Conservation (phyloP, 805 yeast genomes). For the Saturnispora serradocipensis region DNA sequence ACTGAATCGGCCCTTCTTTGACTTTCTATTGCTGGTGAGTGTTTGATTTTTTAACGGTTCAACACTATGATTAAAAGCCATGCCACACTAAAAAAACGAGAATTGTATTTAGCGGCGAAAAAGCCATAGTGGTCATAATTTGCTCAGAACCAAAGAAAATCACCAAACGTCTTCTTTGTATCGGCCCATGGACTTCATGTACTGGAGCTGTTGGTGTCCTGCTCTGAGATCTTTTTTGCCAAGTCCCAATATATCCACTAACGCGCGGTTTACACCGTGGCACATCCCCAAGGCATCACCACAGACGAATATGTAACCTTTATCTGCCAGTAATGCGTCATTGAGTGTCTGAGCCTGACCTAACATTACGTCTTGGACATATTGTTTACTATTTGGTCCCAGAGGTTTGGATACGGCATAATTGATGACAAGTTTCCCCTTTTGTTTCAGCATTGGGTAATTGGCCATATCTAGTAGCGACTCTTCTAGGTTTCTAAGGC, state of each 20-base stretch:
- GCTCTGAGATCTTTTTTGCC: conserved; percentile 45
- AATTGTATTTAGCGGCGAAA: neutral
- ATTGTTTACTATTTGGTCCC: conserved; percentile 42
- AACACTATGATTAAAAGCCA: neutral
- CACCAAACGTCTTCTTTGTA: conserved; percentile 98
- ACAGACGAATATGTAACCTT: conserved; percentile 85
- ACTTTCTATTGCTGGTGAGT: no score
- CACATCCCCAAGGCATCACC: conserved; percentile 93
- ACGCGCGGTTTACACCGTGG: conserved; percentile 67
- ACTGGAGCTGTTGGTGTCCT: conserved; percentile 62
- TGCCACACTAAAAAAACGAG: neutral
- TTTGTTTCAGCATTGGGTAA: conserved; percentile 55
- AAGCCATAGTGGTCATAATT: neutral
- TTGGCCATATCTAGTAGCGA: conserved; percentile 77
- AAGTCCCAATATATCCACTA: conserved; percentile 50
- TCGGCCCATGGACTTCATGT: conserved; percentile 67
- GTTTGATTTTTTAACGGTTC: neutral
- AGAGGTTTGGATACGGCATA: conserved; percentile 68
- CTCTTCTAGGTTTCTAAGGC: conserved; percentile 44
- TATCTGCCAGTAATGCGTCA: conserved; percentile 38
- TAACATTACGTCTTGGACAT: conserved; percentile 71
- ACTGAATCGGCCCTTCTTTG: neutral
- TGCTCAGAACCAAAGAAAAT: conserved; percentile 4
- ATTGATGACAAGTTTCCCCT: conserved; percentile 47
- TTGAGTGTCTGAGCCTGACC: conserved; percentile 41